These are phyloP conservation scores for Jamesozyma hellenica DNA, from an alignment of 805 yeast genomes.

Conservation along the genomic window DNA sequence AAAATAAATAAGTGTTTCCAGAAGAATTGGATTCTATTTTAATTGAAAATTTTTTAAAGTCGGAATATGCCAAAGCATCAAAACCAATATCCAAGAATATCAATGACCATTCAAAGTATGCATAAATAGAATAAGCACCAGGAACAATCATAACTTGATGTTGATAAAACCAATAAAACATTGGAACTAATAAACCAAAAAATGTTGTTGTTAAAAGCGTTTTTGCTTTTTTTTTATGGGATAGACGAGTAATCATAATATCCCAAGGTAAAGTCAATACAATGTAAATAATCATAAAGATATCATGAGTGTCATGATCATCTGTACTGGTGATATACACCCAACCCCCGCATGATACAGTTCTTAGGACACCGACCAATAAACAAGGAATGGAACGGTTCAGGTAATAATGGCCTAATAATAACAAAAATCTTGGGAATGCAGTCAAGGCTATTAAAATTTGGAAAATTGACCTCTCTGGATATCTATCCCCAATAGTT, in stretches of 20 bases:
- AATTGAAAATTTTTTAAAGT: constrained; percentile 56
- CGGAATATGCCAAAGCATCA: constrained; percentile 68
- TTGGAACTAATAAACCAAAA: constrained; percentile 66
- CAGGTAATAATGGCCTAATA: constrained; percentile 38
- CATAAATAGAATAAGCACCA: constrained; percentile 94
- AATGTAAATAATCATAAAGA: constrained; percentile 87
- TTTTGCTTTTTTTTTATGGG: constrained; percentile 36
- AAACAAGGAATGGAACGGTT: constrained; percentile 14
- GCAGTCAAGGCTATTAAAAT: constrained; percentile 84
- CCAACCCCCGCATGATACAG: constrained; percentile 97
- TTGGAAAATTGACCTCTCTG: constrained; percentile 89
- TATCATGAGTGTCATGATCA: constrained; percentile 92
- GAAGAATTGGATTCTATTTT: constrained; percentile 10
- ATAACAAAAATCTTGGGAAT: constrained; percentile 74
- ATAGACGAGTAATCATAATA: constrained; percentile 43
- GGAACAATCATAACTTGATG: constrained; percentile 80
- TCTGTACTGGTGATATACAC: constrained; percentile 94
- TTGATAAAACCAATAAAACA: constrained; percentile 81
- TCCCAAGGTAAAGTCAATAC: constrained; percentile 91
- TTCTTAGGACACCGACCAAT: constrained; percentile 67
- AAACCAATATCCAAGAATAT: constrained; percentile 75
- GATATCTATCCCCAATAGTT: constrained; percentile 92
- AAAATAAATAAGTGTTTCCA: not conserved
- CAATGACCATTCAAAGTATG: constrained; percentile 89
- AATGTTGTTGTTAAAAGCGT: constrained; percentile 49